Conservation (phyloP, 129 eudicot genomes). For the Dittrichia graveolens region DNA sequence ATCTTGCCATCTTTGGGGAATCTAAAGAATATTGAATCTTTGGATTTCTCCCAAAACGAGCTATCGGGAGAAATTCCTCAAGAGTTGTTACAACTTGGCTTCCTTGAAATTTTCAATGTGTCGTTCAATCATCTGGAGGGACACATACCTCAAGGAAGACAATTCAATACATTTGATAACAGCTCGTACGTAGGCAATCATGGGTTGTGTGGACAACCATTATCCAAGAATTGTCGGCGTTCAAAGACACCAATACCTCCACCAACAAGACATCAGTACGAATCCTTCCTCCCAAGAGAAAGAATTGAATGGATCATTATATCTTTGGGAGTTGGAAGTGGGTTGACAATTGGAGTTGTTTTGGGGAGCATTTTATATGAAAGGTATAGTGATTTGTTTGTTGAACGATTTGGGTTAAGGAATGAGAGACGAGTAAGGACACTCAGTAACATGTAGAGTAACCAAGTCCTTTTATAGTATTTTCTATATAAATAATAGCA, state of each 20-base stretch:
- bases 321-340: conserved; percentile 13
- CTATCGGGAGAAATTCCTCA: conserved; percentile 33
- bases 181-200: conserved; percentile 12
- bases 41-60: conserved; percentile 36
- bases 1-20: not conserved
- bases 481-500: not conserved
- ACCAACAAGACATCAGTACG: not conserved
- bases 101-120: conserved; percentile 24
- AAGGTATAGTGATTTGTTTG: conserved; percentile 18
- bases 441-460: not conserved
- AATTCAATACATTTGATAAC: conserved; percentile 19
- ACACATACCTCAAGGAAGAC: conserved; percentile 5
- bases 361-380: not conserved
- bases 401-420: not conserved
- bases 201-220: conserved; percentile 19
- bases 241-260: not conserved
- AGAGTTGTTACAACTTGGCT: conserved; percentile 17
- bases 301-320: conserved; percentile 23
- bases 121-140: conserved; percentile 19
- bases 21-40: conserved; percentile 22
- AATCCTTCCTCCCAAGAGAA: conserved; percentile 12
- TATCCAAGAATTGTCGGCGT: conserved; percentile 3
- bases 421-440: not conserved
- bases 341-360: conserved; percentile 6
- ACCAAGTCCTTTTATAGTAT: not conserved